Percentiles rank a stretch among this genome's conserved stretches.
phyloP scores from a whole-genome alignment of 108 stramenopile genomes.

The Nitzschia putrida region DNA sequence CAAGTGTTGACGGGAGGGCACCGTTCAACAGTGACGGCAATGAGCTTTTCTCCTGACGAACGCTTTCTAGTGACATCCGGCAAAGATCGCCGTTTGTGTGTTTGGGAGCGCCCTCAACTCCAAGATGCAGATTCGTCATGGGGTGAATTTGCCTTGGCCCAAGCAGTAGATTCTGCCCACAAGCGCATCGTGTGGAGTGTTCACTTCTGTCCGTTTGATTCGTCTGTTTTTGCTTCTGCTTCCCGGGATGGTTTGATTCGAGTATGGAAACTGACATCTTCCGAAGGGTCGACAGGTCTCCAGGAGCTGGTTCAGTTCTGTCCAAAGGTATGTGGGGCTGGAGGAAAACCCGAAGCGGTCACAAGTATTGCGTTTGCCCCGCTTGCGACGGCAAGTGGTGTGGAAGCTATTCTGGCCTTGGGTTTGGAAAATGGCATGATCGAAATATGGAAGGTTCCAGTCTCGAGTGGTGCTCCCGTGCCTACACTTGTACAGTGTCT shows the following conservation, averaged over 20 bases:
- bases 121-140: not conserved
- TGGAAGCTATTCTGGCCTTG: slow-evolving; percentile 51
- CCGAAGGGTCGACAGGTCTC: slow-evolving; percentile 21
- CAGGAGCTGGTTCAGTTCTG: slow-evolving; percentile 17
- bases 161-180: slow-evolving; percentile 76
- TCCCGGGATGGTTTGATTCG: slow-evolving; percentile 82
- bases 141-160: slow-evolving; percentile 45
- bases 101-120: slow-evolving; percentile 60
- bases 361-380: slow-evolving; percentile 82
- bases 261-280: slow-evolving; percentile 64
- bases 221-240: slow-evolving; percentile 73
- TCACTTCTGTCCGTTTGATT: slow-evolving; percentile 70
- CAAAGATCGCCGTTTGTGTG: slow-evolving; percentile 85
- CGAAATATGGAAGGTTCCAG: slow-evolving; percentile 69
- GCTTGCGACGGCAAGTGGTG: slow-evolving; percentile 1
- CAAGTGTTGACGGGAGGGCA: slow-evolving; percentile 78
- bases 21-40: slow-evolving; percentile 76
- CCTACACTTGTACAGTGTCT: slow-evolving; percentile 10
- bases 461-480: not conserved
- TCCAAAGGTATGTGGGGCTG: slow-evolving; percentile 10
- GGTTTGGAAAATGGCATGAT: slow-evolving; percentile 80
- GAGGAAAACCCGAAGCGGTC: slow-evolving; percentile 69
- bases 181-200: slow-evolving; percentile 87
- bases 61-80: slow-evolving; percentile 77
- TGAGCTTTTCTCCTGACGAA: slow-evolving; percentile 81